A percentile compares a stretch with the other conserved stretches of the same genome.
These are phyloP conservation scores for Danielia oregonensis DNA, from an alignment of 805 yeast species.

Conservation along the genomic window DNA sequence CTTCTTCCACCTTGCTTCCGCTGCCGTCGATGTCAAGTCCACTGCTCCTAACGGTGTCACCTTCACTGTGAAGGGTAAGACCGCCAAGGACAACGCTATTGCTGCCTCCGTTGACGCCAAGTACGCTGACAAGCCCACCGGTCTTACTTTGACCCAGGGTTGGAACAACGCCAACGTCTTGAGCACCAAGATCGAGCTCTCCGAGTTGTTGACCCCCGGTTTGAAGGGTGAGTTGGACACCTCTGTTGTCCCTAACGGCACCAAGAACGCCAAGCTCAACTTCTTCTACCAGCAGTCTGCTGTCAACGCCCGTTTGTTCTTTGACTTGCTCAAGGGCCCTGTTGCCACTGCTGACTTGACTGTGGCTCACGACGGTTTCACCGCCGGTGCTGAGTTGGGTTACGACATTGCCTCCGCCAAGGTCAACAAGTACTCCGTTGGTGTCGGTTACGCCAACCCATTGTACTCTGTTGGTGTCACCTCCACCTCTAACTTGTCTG, in stretches of 20 bases:
- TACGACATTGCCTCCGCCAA: conserved; percentile 92
- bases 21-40: conserved; percentile 85
- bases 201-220: conserved; percentile 91
- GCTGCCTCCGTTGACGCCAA: conserved; percentile 89
- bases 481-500: conserved; percentile 80
- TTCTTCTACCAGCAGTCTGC: conserved; percentile 89
- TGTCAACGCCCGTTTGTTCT: conserved; percentile 90
- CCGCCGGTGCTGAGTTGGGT: conserved; percentile 95
- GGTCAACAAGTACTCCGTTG: conserved; percentile 90
- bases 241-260: conserved; percentile 77
- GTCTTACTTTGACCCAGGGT: conserved; percentile 93
- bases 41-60: conserved; percentile 95
- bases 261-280: conserved; percentile 86
- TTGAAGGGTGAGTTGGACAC: conserved; percentile 90
- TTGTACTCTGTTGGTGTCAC: conserved; percentile 82
- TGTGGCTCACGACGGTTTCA: conserved; percentile 92
- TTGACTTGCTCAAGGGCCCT: conserved; percentile 94
- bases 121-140: conserved; percentile 88
- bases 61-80: conserved; percentile 91
- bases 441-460: conserved; percentile 88
- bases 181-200: conserved; percentile 89
- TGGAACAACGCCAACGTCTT: conserved; percentile 94
- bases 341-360: conserved; percentile 92
- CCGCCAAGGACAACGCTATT: conserved; percentile 73
- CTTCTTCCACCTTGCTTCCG: conserved; percentile 88